Conservation (phyloP, 768 basidiomycete genomes). For the Tephrocybe sp. region DNA sequence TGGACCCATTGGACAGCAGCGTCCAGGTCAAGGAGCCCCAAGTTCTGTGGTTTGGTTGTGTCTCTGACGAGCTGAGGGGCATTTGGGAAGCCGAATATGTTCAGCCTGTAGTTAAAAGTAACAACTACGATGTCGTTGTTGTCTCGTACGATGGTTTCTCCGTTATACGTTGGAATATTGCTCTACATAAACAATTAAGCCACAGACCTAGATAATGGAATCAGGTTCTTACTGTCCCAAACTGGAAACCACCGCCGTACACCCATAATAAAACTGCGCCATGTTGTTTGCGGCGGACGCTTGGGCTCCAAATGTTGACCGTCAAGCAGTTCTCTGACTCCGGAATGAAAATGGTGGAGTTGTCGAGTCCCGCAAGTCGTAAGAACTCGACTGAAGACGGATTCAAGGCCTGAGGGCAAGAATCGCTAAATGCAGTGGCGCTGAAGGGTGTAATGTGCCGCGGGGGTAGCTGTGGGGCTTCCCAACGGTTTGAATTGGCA, state of each 20-base stretch:
- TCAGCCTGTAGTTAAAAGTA: slow-evolving; percentile 38
- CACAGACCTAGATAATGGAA: not conserved
- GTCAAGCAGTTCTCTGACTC: slow-evolving; percentile 37
- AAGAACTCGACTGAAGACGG: slow-evolving; percentile 24
- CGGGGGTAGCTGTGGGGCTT: slow-evolving; percentile 26
- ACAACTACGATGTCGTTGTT: slow-evolving; percentile 37
- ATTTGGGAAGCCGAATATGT: slow-evolving; percentile 39
- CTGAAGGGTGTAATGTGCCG: slow-evolving; percentile 19
- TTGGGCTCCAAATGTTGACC: slow-evolving; percentile 40
- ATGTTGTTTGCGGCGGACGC: slow-evolving; percentile 26
- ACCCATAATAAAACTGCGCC: slow-evolving; percentile 39
- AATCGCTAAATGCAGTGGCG: slow-evolving; percentile 30
- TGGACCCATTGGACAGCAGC: slow-evolving; percentile 50
- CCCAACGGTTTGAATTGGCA: slow-evolving; percentile 33
- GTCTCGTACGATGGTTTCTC: slow-evolving; percentile 32
- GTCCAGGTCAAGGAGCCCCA: slow-evolving; percentile 36
- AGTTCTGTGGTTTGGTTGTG: slow-evolving; percentile 30
- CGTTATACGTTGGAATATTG: slow-evolving; percentile 29
- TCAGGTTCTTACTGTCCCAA: slow-evolving; percentile 29
- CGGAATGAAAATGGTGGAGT: slow-evolving; percentile 24
- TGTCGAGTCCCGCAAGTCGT: slow-evolving; percentile 20
- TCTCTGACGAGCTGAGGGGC: slow-evolving; percentile 34
- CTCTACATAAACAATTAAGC: slow-evolving; percentile 21
- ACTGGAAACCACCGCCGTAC: slow-evolving; percentile 39
- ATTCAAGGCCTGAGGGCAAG: slow-evolving; percentile 29